Conservation (phyloP, 2,329 filamentous ascomycete species). For the Fusarium secorum region DNA sequence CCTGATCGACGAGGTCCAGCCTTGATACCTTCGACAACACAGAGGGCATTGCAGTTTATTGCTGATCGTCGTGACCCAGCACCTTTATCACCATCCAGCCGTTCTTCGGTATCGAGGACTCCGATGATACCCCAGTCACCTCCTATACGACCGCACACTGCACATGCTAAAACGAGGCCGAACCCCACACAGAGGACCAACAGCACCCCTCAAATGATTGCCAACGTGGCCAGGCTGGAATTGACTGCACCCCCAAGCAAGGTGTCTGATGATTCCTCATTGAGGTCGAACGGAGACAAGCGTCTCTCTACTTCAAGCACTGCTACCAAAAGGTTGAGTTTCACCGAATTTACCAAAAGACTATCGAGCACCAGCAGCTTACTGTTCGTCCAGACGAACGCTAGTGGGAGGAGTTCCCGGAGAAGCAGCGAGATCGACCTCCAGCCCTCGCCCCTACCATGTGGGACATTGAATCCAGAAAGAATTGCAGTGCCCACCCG, state of each 20-base stretch:
- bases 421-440: constrained; percentile 56
- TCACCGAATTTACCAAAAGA: constrained; percentile 67
- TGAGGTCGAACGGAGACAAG: constrained; percentile 52
- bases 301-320: constrained; percentile 61
- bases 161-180: constrained; percentile 59
- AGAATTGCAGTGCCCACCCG: constrained; percentile 44
- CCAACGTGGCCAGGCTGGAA: constrained; percentile 38
- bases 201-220: constrained; percentile 58
- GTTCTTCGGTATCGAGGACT: constrained; percentile 45
- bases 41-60: constrained; percentile 61
- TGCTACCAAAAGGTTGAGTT: constrained; percentile 67
- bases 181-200: constrained; percentile 54
- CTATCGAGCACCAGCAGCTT: constrained; percentile 68
- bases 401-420: constrained; percentile 57
- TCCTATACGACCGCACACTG: constrained; percentile 60
- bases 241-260: constrained; percentile 36
- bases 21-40: constrained; percentile 56
- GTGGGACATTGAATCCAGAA: constrained; percentile 55
- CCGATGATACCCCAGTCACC: constrained; percentile 31
- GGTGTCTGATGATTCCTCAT: constrained; percentile 46
- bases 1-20: constrained; percentile 42
- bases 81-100: constrained; percentile 45
- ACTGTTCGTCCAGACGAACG: constrained; percentile 66
- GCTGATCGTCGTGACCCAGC: constrained; percentile 52
- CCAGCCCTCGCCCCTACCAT: constrained; percentile 48